A percentile compares a stretch with the other conserved stretches of the same genome.
Conservation (phyloP, 2,329 filamentous ascomycete genomes). For the Botryotinia globosa region DNA sequence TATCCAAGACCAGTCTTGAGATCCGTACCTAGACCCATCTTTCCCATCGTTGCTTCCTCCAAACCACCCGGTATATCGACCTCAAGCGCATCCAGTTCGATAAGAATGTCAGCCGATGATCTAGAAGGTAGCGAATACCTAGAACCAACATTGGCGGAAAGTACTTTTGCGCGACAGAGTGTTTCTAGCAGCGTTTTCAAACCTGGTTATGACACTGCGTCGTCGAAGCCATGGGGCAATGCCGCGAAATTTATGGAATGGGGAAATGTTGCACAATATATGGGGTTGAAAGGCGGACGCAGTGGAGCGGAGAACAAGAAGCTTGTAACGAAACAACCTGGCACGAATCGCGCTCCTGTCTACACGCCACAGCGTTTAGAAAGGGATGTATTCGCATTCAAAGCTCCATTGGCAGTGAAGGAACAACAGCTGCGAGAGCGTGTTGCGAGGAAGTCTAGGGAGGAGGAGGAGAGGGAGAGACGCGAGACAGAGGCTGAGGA, state of each 20-base stretch:
- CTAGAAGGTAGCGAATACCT: slow-evolving; percentile 1
- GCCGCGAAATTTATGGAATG: background rate
- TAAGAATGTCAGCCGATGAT: background rate
- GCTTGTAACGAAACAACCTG: background rate
- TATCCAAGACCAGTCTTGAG: background rate
- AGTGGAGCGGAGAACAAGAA: background rate
- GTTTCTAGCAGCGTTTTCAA: background rate
- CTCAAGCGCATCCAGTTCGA: background rate
- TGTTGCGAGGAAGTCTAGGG: background rate
- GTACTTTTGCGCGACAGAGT: background rate
- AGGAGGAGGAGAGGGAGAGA: background rate
- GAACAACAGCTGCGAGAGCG: background rate
- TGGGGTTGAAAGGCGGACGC: background rate
- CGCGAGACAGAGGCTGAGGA: background rate
- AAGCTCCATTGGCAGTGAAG: background rate
- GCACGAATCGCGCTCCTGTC: too few species aligned
- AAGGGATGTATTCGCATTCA: background rate
- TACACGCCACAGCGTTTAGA: background rate
- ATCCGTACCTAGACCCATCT: background rate
- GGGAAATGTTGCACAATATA: background rate
- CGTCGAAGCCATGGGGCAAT: background rate
- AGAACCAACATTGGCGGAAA: background rate
- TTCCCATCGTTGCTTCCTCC: background rate
- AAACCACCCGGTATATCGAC: background rate
- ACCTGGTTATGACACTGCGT: background rate